These are phyloP conservation scores for Blastobotrys raffinosifermentans DNA, from an alignment of 1,139 yeast genomes.

Conservation along the genomic window DNA sequence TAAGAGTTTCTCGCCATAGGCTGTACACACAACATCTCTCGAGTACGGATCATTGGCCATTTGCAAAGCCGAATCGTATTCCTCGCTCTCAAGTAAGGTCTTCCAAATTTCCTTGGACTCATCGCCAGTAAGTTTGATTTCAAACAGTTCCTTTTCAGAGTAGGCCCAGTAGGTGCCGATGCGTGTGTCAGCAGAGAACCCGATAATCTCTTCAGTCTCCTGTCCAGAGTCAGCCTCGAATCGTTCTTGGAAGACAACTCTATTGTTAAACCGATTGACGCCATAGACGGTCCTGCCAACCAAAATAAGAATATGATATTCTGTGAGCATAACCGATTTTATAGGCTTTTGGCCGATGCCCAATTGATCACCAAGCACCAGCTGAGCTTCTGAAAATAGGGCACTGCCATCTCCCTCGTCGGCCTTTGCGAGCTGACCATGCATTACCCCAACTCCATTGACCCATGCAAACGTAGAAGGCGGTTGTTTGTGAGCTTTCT, in stretches of 20 bases:
- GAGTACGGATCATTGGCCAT: slow-evolving; percentile 40
- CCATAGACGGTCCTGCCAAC: slow-evolving; percentile 39
- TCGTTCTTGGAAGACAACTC: slow-evolving; percentile 39
- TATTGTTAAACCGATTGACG: slow-evolving; percentile 47
- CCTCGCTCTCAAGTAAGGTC: slow-evolving; percentile 53
- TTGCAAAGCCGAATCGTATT: slow-evolving; percentile 63
- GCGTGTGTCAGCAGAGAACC: slow-evolving; percentile 54
- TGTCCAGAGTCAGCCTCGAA: slow-evolving; percentile 35
- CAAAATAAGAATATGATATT: slow-evolving; percentile 48
- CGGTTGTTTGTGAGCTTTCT: slow-evolving; percentile 7
- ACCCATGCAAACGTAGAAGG: slow-evolving; percentile 39
- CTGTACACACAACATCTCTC: slow-evolving; percentile 51
- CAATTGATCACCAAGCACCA: slow-evolving; percentile 38
- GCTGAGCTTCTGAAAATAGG: slow-evolving; percentile 32
- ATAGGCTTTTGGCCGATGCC: slow-evolving; percentile 31
- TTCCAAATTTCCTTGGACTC: slow-evolving; percentile 78
- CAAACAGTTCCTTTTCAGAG: slow-evolving; percentile 49
- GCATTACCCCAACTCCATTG: slow-evolving; percentile 41
- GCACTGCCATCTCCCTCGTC: slow-evolving; percentile 11
- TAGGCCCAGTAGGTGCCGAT: slow-evolving; percentile 57
- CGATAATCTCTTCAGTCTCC: slow-evolving; percentile 42
- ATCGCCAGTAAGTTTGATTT: slow-evolving; percentile 54
- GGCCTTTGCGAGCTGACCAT: slow-evolving; percentile 31
- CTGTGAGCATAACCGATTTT: slow-evolving; percentile 42
- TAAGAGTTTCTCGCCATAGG: slow-evolving; percentile 57